Percentiles rank a stretch among this genome's conserved stretches.
Evolutionary conservation across 2,329 filamentous ascomycete species (phyloP).

Genomic region (Beauveria pseudobassiana): DNA sequence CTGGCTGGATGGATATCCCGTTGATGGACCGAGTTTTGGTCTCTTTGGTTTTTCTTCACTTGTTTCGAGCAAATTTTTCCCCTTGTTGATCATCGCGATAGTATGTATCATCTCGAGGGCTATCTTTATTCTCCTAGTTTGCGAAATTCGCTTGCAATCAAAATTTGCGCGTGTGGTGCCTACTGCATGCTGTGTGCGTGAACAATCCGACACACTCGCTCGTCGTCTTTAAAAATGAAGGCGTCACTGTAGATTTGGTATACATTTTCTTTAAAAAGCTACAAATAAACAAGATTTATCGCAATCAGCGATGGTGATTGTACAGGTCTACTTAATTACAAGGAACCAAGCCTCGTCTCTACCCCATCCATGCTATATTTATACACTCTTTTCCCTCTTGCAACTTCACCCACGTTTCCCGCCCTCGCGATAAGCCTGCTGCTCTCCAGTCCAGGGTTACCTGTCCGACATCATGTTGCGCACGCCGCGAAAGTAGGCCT

Average conservation of each 20-base stretch:
- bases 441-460: conserved; percentile 32
- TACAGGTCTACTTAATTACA: neutral
- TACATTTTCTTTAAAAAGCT: neutral
- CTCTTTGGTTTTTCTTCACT: neutral
- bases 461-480: conserved; percentile 78
- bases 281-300: neutral
- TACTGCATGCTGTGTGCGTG: too few relatives aligned
- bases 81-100: neutral
- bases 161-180: too few relatives aligned
- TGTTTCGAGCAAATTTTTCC: neutral
- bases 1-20: neutral
- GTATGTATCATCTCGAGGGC: neutral
- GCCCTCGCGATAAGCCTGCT: neutral
- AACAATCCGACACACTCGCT: too few relatives aligned
- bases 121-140: neutral
- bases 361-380: neutral
- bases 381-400: neutral
- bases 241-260: neutral
- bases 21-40: neutral
- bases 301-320: neutral
- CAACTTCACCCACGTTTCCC: too few relatives aligned
- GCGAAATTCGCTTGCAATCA: too few relatives aligned
- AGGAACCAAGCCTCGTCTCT: neutral
- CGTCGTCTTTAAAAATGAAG: neutral
- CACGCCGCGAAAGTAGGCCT: conserved; percentile 65